Evolutionary conservation across 1,284 basidiomycete species (phyloP).

Genomic region (Rhodotorula sp.): DNA sequence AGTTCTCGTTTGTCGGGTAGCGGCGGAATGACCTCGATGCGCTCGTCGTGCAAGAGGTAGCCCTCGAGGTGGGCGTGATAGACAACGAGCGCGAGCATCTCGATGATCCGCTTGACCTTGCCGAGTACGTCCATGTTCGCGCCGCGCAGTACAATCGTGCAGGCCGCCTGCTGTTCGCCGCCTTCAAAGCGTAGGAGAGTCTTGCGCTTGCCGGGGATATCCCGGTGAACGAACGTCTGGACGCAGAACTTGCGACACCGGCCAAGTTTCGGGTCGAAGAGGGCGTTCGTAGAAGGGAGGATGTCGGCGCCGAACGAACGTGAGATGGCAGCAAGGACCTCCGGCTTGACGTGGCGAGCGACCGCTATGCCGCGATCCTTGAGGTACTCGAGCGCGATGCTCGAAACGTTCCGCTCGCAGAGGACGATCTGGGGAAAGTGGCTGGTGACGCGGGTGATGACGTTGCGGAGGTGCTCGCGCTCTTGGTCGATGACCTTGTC

Average conservation of each 20-base stretch:
- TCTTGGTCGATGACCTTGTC: constrained; percentile 91
- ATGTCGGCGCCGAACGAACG: constrained; percentile 94
- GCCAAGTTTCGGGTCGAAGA: constrained; percentile 62
- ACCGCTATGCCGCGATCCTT: constrained; percentile 84
- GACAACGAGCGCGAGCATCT: constrained; percentile 87
- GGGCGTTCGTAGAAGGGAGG: constrained; percentile 90
- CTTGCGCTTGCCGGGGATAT: constrained; percentile 87
- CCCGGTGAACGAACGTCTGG: constrained; percentile 88
- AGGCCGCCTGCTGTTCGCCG: constrained; percentile 84
- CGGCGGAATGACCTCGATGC: constrained; percentile 57
- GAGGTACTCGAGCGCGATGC: constrained; percentile 81
- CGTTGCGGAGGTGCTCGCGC: constrained; percentile 85
- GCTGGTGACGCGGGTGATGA: constrained; percentile 84
- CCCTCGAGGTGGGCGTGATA: constrained; percentile 89
- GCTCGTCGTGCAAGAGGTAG: constrained; percentile 89
- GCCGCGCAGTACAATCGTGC: constrained; percentile 90
- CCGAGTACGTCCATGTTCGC: constrained; percentile 73
- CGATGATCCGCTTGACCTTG: constrained; percentile 85
- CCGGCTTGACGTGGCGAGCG: constrained; percentile 82
- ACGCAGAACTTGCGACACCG: constrained; percentile 84
- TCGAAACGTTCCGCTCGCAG: constrained; percentile 86
- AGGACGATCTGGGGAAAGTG: constrained; percentile 89
- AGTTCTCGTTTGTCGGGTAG: background rate
- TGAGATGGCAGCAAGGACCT: constrained; percentile 81
- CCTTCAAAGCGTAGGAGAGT: constrained; percentile 98